Conservation (phyloP, 139 green algal genomes). For the Chlamydomonas schloesseri region DNA sequence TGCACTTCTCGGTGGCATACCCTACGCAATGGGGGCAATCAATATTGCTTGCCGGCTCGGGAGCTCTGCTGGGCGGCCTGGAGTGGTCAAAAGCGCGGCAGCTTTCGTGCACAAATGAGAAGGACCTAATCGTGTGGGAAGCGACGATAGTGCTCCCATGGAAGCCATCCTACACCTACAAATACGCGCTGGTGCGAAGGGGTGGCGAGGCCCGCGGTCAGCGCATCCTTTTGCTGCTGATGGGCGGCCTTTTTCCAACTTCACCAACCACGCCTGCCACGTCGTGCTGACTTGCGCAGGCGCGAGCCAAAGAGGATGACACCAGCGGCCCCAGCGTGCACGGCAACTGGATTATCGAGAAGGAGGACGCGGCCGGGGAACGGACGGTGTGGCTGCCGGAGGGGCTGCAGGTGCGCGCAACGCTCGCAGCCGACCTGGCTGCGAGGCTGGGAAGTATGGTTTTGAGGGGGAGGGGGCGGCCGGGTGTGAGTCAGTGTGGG, state of each 20-base stretch:
- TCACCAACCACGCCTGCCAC: not conserved
- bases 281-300: not conserved
- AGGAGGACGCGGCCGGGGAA: constrained; percentile 50
- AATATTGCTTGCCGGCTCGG: constrained; percentile 60
- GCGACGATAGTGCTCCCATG: constrained; percentile 64
- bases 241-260: not conserved
- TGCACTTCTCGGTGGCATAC: constrained; percentile 71
- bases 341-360: constrained; percentile 52
- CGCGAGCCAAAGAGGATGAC: constrained; percentile 29
- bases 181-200: constrained; percentile 67
- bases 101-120: constrained; percentile 73
- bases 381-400: constrained; percentile 61
- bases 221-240: not conserved
- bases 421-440: too few relatives aligned
- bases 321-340: not conserved
- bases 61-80: constrained; percentile 59
- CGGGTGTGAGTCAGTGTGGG: too few relatives aligned
- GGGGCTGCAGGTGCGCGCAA: constrained; percentile 47
- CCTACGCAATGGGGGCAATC: constrained; percentile 73
- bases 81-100: constrained; percentile 40
- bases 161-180: constrained; percentile 68
- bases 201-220: not conserved
- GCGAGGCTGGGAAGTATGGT: too few relatives aligned
- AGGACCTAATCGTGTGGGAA: constrained; percentile 79
- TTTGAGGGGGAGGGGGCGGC: too few relatives aligned